Evolutionary conservation across 2,329 filamentous ascomycete genomes (phyloP).

Genomic region (Lasiodiplodia gonubiensis): DNA sequence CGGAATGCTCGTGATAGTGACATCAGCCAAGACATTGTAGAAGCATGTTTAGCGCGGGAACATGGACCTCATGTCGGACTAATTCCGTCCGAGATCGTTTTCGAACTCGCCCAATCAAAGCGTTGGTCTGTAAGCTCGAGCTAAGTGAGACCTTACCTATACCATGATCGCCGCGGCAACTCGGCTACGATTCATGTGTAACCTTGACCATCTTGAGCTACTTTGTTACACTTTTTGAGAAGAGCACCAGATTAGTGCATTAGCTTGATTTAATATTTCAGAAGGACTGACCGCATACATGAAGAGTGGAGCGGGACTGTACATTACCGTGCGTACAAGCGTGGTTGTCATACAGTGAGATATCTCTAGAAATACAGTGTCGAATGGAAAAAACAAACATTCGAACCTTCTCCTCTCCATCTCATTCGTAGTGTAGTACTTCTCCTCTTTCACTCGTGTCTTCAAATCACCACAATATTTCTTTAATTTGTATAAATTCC

Average conservation of each 20-base stretch:
- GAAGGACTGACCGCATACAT: not conserved
- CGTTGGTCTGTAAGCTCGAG: not conserved
- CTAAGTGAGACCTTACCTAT: not conserved
- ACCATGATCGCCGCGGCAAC: not conserved
- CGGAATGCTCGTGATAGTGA: not conserved
- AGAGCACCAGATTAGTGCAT: not conserved
- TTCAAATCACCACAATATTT: not conserved
- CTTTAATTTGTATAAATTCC: not conserved
- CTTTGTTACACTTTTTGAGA: not conserved
- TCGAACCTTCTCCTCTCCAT: too few relatives aligned
- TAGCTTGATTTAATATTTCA: not conserved
- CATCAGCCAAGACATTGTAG: conserved; percentile 8
- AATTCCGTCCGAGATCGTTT: not conserved
- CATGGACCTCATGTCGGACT: conserved; percentile 9
- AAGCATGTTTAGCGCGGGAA: not conserved
- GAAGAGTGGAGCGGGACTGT: not conserved
- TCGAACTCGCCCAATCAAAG: not conserved
- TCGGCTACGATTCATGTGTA: not conserved
- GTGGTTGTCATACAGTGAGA: not conserved
- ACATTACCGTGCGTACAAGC: not conserved
- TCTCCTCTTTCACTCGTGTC: not conserved
- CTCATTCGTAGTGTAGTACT: not conserved
- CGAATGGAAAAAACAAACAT: not conserved
- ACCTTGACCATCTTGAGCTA: not conserved
- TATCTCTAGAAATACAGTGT: not conserved